Conservation (phyloP, 1,284 basidiomycete species). For the Tetrapyrgos nigripes region DNA sequence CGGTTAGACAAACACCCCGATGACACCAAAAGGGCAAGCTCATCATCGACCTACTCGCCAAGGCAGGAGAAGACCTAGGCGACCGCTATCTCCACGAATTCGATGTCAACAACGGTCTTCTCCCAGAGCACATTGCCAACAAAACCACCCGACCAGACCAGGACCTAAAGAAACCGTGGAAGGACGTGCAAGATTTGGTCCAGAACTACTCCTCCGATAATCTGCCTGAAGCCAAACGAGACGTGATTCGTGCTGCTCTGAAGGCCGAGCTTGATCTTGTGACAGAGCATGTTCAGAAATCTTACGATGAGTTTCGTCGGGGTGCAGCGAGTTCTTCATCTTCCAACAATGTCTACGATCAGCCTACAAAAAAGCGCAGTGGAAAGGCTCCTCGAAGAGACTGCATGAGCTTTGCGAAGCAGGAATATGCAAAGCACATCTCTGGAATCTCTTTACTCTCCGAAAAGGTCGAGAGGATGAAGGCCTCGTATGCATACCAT, state of each 20-base stretch:
- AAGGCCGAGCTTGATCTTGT: constrained; percentile 42
- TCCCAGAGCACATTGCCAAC: no score
- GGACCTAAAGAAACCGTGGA: constrained; percentile 31
- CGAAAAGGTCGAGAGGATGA: constrained; percentile 44
- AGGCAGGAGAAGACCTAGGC: no score
- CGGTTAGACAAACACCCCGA: not conserved
- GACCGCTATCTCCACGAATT: no score
- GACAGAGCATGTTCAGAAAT: constrained; percentile 40
- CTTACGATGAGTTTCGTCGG: constrained; percentile 18
- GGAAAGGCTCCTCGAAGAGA: constrained; percentile 26
- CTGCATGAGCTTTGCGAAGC: constrained; percentile 25
- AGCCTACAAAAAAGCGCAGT: constrained; percentile 27
- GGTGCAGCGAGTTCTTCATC: not conserved
- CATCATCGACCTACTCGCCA: no score
- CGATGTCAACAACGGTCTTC: no score
- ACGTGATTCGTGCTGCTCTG: constrained; percentile 11
- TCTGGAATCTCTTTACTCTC: not conserved
- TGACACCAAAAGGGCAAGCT: no score
- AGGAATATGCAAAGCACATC: constrained; percentile 28
- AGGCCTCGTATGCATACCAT: constrained; percentile 56
- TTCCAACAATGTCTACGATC: not conserved
- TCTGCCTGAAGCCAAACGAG: not conserved
- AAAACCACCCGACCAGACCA: no score
- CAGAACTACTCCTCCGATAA: not conserved
- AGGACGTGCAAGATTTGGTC: not conserved